Conservation (phyloP, 805 yeast genomes). For the Candida methanosorbosa region DNA sequence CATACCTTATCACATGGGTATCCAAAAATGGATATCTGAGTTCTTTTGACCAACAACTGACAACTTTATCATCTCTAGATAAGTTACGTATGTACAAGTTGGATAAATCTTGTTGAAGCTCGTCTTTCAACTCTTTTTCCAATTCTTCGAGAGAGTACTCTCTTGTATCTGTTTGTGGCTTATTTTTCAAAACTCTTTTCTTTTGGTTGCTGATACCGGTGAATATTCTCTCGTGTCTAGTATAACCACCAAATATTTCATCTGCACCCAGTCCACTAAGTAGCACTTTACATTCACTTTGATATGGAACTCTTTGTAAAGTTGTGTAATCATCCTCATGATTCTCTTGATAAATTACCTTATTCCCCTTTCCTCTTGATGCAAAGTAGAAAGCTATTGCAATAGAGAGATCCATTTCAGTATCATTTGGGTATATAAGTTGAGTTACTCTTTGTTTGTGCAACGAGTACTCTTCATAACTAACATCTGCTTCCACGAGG, state of each 20-base stretch:
- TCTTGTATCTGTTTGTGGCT: slow-evolving; percentile 10
- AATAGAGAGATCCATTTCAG: slow-evolving; percentile 94
- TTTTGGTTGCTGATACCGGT: slow-evolving; percentile 19
- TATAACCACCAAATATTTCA: slow-evolving; percentile 93
- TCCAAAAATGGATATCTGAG: slow-evolving; percentile 82
- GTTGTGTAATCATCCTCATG: slow-evolving; percentile 4
- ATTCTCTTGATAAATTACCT: slow-evolving; percentile 10
- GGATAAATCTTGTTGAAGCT: slow-evolving; percentile 61
- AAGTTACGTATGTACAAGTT: slow-evolving; percentile 73
- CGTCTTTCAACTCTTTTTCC: slow-evolving; percentile 39
- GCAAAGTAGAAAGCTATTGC: slow-evolving; percentile 96
- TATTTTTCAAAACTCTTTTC: slow-evolving; percentile 11
- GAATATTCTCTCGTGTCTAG: slow-evolving; percentile 61
- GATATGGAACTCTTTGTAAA: slow-evolving; percentile 24
- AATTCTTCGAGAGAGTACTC: slow-evolving; percentile 9
- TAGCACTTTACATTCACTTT: slow-evolving; percentile 56
- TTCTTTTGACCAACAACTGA: slow-evolving; percentile 82
- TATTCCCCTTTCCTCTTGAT: slow-evolving; percentile 44
- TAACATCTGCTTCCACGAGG: slow-evolving; percentile 64
- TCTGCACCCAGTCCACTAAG: slow-evolving; percentile 96
- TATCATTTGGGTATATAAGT: slow-evolving; percentile 73
- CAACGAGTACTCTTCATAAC: slow-evolving; percentile 54
- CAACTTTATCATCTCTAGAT: slow-evolving; percentile 88
- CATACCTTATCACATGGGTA: slow-evolving; percentile 43
- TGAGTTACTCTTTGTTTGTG: slow-evolving; percentile 44